Evolutionary conservation across 2,329 filamentous ascomycete species (phyloP).

Genomic region (Aspergillus transmontanensis): DNA sequence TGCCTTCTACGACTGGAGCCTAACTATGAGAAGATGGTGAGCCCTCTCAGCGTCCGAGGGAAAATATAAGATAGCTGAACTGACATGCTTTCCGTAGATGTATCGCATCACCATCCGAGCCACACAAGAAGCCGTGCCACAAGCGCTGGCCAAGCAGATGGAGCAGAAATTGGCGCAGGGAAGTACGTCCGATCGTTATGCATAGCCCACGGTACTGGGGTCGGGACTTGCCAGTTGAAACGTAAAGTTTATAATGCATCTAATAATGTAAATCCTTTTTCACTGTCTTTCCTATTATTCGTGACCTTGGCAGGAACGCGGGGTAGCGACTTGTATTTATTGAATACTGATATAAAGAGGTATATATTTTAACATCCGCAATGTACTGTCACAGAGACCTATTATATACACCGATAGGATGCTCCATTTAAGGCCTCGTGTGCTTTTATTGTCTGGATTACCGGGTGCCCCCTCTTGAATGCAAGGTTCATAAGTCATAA

Average conservation of each 20-base stretch:
- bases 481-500: slow-evolving; percentile 17
- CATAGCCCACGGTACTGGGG: slow-evolving; percentile 8
- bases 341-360: slow-evolving; percentile 13
- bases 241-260: slow-evolving; percentile 6
- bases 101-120: slow-evolving; percentile 90
- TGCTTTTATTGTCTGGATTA: background rate
- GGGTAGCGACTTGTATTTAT: slow-evolving; percentile 16
- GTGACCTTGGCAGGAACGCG: background rate
- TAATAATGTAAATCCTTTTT: slow-evolving; percentile 5
- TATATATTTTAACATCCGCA: slow-evolving; percentile 6
- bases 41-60: slow-evolving; percentile 32
- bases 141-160: slow-evolving; percentile 80
- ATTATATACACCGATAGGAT: background rate
- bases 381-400: background rate
- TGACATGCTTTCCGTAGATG: slow-evolving; percentile 65
- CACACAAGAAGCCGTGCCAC: slow-evolving; percentile 86
- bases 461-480: background rate
- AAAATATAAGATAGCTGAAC: background rate
- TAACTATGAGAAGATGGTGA: slow-evolving; percentile 87
- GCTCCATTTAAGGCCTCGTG: background rate
- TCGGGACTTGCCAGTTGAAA: background rate
- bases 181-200: slow-evolving; percentile 21
- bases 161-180: slow-evolving; percentile 73
- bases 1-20: slow-evolving; percentile 92
- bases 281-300: background rate